Percentiles rank a stretch among this genome's conserved stretches.
Evolutionary conservation across 306 rosid species (phyloP).

Genomic region (Casuarina cunninghamiana): DNA sequence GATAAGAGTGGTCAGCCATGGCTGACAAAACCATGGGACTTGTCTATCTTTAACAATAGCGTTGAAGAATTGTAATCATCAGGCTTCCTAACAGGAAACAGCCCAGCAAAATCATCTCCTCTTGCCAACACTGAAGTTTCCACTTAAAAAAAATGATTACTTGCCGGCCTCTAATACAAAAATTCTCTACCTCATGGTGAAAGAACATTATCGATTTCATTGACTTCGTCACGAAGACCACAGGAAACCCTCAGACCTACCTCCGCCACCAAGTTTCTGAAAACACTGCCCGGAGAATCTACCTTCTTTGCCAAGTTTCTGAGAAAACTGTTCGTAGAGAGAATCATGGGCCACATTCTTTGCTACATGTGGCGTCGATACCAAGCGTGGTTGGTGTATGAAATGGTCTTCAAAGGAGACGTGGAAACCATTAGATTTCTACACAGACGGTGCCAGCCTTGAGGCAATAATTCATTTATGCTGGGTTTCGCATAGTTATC

Average conservation of each 20-base stretch:
- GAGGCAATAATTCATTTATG: slow-evolving; percentile 14
- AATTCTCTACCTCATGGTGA: too few relatives aligned
- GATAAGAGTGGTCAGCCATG: not conserved
- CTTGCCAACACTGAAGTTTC: not conserved
- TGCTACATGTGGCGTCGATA: slow-evolving; percentile 10
- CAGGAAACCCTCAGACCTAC: not conserved
- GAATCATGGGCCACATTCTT: slow-evolving; percentile 22
- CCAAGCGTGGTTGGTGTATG: slow-evolving; percentile 22
- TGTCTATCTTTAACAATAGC: not conserved
- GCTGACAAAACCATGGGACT: not conserved
- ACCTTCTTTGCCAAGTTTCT: not conserved
- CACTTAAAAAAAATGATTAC: not conserved
- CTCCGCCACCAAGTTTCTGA: not conserved
- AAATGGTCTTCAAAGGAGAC: slow-evolving; percentile 11
- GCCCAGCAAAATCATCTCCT: not conserved
- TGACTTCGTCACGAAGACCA: too few relatives aligned
- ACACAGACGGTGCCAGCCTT: slow-evolving; percentile 25
- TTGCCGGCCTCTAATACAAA: too few relatives aligned
- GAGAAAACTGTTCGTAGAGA: not conserved
- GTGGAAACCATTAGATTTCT: slow-evolving; percentile 28
- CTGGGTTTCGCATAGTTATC: not conserved
- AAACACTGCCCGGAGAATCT: too few relatives aligned
- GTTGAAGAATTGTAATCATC: not conserved
- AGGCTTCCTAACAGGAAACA: not conserved
- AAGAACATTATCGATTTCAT: too few relatives aligned